Conservation (phyloP, 2,329 filamentous ascomycete species). For the Alternaria triticina region DNA sequence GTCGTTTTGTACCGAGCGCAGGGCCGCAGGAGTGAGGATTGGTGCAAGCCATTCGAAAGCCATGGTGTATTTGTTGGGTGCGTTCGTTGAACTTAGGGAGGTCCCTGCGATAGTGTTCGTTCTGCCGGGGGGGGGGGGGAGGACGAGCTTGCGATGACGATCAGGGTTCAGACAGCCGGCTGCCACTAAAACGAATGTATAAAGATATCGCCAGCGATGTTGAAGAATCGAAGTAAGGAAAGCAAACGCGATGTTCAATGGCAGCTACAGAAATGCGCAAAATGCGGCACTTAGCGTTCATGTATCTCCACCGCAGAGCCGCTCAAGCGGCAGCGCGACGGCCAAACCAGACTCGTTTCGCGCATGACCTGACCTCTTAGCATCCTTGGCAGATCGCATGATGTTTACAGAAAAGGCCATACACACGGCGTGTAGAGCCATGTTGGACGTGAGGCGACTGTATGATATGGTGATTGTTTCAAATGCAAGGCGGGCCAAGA, state of each 20-base stretch:
- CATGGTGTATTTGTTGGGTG: constrained; percentile 21
- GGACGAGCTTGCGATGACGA: not conserved
- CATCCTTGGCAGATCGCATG: constrained; percentile 17
- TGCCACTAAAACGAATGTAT: constrained; percentile 16
- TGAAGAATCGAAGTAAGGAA: constrained; percentile 10
- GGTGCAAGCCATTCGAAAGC: constrained; percentile 40
- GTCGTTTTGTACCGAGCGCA: constrained; percentile 52
- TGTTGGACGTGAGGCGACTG: constrained; percentile 14
- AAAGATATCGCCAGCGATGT: constrained; percentile 17
- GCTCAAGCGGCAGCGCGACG: constrained; percentile 26
- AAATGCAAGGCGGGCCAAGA: constrained; percentile 30
- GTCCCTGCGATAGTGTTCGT: not conserved
- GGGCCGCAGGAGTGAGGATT: constrained; percentile 39
- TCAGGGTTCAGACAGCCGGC: constrained; percentile 26
- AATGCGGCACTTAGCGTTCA: constrained; percentile 21
- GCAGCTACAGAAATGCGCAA: constrained; percentile 15
- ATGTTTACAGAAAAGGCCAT: constrained; percentile 28
- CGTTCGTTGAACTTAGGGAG: not conserved
- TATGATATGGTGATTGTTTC: constrained; percentile 28
- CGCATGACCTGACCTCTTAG: constrained; percentile 24
- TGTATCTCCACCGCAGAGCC: constrained; percentile 13
- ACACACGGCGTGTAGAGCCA: constrained; percentile 16
- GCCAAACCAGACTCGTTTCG: constrained; percentile 34
- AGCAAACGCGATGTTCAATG: constrained; percentile 14
- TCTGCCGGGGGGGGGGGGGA: not conserved